phyloP scores from a whole-genome alignment of 805 yeast species.

The Saccharomycopsis fodiens region DNA sequence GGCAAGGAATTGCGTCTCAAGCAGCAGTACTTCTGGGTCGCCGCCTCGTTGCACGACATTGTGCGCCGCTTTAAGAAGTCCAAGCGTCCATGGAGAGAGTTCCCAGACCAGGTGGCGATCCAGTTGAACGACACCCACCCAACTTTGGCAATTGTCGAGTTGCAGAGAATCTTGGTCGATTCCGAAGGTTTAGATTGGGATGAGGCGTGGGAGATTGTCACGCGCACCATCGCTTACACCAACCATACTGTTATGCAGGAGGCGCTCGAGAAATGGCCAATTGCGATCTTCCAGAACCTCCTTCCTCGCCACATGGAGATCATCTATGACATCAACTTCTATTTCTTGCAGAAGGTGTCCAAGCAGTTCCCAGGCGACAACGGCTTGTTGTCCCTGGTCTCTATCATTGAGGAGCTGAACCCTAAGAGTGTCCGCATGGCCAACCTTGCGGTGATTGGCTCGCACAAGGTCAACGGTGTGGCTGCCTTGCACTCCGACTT shows the following conservation, averaged over 20 bases:
- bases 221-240: slow-evolving; percentile 79
- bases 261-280: slow-evolving; percentile 95
- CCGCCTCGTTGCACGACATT: slow-evolving; percentile 88
- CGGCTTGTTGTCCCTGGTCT: slow-evolving; percentile 61
- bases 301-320: slow-evolving; percentile 90
- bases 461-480: slow-evolving; percentile 91
- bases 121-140: slow-evolving; percentile 96
- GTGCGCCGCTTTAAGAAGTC: slow-evolving; percentile 82
- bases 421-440: slow-evolving; percentile 93
- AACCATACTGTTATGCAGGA: slow-evolving; percentile 94
- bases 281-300: slow-evolving; percentile 65
- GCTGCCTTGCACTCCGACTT: slow-evolving; percentile 92
- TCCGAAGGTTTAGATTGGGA: slow-evolving; percentile 76
- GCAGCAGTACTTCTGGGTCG: slow-evolving; percentile 96
- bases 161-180: slow-evolving; percentile 80
- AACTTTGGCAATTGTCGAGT: slow-evolving; percentile 81
- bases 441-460: slow-evolving; percentile 79
- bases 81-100: slow-evolving; percentile 68
- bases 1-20: slow-evolving; percentile 90
- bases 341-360: slow-evolving; percentile 71
- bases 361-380: slow-evolving; percentile 65
- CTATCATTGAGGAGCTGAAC: slow-evolving; percentile 74
- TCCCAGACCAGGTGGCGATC: slow-evolving; percentile 81
- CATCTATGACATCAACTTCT: slow-evolving; percentile 76
- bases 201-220: slow-evolving; percentile 79